These are phyloP conservation scores for Stephania cephalantha DNA, from an alignment of 164 flowering plant species.

Conservation along the genomic window DNA sequence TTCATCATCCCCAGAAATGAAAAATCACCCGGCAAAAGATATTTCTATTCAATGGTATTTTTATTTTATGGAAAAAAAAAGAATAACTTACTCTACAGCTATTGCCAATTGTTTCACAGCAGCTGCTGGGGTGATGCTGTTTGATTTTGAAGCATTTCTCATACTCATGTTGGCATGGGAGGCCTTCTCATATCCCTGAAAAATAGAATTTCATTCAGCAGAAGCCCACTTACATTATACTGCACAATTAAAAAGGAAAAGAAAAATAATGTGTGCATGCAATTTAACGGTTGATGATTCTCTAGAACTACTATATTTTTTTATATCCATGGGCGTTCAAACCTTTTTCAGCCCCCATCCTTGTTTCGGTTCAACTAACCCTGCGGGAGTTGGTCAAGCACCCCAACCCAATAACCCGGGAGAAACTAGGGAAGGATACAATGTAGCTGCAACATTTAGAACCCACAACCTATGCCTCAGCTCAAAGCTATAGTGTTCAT, in stretches of 20 bases:
- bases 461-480: too few species aligned
- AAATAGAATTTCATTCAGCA: not conserved
- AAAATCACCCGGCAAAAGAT: slow-evolving; percentile 1
- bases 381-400: too few species aligned
- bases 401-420: too few species aligned
- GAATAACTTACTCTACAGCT: slow-evolving; percentile 67
- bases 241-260: not conserved
- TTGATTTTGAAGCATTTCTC: slow-evolving; percentile 19
- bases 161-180: slow-evolving; percentile 23
- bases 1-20: not conserved
- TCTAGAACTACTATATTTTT: not conserved
- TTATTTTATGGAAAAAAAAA: not conserved
- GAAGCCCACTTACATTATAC: not conserved
- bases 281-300: not conserved
- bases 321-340: too few species aligned
- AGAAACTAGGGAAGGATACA: too few species aligned
- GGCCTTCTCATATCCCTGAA: slow-evolving; percentile 41
- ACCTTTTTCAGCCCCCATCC: too few species aligned
- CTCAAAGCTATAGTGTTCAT: too few species aligned
- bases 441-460: too few species aligned
- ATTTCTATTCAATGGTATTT: slow-evolving; percentile 2
- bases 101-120: slow-evolving; percentile 60
- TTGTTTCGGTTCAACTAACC: too few species aligned
- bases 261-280: not conserved
- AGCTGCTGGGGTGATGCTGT: slow-evolving; percentile 52